phyloP scores from a whole-genome alignment of 352 stramenopile species.

The Globisporangium lucens region DNA sequence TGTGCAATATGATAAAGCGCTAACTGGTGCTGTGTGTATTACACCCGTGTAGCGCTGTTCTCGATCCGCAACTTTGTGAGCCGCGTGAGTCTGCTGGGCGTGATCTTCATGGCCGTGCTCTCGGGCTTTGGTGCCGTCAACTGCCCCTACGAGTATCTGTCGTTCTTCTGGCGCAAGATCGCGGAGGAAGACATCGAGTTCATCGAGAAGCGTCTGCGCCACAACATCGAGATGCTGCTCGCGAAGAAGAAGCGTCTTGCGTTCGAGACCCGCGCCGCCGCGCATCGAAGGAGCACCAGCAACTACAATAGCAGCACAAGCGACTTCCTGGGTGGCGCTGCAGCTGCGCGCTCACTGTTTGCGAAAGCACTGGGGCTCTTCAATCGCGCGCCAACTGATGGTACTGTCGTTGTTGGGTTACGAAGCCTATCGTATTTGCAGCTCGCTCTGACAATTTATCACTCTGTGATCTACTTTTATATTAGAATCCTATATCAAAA shows the following conservation, averaged over 20 bases:
- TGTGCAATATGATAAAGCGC: not conserved
- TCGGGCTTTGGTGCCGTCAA: conserved; percentile 83
- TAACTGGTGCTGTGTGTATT: conserved; percentile 4
- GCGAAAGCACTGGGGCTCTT: conserved; percentile 32
- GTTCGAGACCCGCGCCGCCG: conserved; percentile 42
- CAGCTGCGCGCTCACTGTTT: conserved; percentile 25
- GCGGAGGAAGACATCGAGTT: conserved; percentile 82
- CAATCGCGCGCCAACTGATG: conserved; percentile 19
- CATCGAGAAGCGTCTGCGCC: conserved; percentile 69
- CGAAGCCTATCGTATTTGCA: not conserved
- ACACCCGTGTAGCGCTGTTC: conserved; percentile 40
- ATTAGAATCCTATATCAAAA: conserved; percentile 60
- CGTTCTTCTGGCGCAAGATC: conserved; percentile 75
- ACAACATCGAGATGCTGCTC: conserved; percentile 81
- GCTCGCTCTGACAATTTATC: not conserved
- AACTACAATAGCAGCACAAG: not conserved
- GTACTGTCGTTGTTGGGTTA: not conserved
- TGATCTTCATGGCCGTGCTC: conserved; percentile 81
- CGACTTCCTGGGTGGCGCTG: not conserved
- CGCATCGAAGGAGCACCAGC: conserved; percentile 24
- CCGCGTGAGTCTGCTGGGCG: conserved; percentile 72
- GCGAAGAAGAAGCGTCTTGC: conserved; percentile 80
- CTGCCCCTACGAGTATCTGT: conserved; percentile 84
- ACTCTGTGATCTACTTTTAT: not conserved
- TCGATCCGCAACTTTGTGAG: conserved; percentile 83